Evolutionary conservation across 176 grass and related monocot species (phyloP).

Genomic region (Ampelocalamus luodianensis): DNA sequence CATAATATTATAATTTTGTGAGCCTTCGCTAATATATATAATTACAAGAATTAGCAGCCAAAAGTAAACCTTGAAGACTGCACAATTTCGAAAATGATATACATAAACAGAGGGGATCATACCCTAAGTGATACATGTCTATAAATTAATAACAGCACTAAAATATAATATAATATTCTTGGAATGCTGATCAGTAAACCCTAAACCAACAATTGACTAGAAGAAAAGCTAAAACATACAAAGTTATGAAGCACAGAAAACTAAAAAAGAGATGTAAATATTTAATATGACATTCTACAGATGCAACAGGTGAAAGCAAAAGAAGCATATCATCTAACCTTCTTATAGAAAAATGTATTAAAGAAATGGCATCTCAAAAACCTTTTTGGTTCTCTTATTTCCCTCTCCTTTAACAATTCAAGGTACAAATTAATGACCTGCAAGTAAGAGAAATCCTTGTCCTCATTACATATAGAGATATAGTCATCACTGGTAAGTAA

Average conservation of each 20-base stretch:
- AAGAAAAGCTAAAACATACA: background rate
- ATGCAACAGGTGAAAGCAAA: conserved; percentile 16
- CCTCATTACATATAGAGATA: conserved; percentile 27
- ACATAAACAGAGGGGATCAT: background rate
- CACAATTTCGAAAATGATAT: background rate
- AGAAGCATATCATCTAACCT: conserved; percentile 61
- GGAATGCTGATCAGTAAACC: background rate
- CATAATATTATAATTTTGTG: background rate
- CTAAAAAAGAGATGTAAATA: background rate
- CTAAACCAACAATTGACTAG: background rate
- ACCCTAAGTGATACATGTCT: background rate
- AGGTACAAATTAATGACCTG: conserved; percentile 95
- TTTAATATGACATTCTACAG: conserved; percentile 17
- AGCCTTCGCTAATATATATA: background rate
- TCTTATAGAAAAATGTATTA: conserved; percentile 96
- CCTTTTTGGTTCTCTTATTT: conserved; percentile 64
- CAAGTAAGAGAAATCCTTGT: conserved; percentile 39
- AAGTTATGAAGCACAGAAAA: conserved; percentile 12
- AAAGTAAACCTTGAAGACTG: background rate
- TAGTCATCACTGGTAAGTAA: conserved; percentile 12
- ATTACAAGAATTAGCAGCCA: background rate
- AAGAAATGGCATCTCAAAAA: conserved; percentile 94
- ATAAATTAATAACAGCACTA: conserved; percentile 24
- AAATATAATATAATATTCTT: conserved; percentile 17
- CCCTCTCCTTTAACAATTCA: conserved; percentile 84